Evolutionary conservation across 2,329 filamentous ascomycete species (phyloP).

Genomic region (Ophiostoma piceae): DNA sequence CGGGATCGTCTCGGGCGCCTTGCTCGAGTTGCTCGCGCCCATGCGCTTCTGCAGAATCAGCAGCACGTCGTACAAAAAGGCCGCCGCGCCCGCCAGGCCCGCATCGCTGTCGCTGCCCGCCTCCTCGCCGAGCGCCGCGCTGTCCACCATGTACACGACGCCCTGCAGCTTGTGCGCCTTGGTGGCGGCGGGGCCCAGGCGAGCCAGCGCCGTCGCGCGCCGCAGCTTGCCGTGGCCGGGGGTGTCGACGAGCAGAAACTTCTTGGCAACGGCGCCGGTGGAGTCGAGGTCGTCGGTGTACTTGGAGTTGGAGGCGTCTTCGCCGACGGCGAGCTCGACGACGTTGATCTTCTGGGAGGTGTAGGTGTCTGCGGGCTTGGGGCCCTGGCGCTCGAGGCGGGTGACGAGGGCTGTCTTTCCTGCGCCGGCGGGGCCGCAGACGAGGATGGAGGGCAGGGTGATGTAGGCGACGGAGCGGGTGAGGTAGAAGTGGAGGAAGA

Average conservation of each 20-base stretch:
- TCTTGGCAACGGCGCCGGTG: slow-evolving; percentile 53
- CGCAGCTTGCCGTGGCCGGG: slow-evolving; percentile 95
- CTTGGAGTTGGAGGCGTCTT: slow-evolving; percentile 40
- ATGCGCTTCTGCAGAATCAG: slow-evolving; percentile 69
- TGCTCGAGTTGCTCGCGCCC: slow-evolving; percentile 38
- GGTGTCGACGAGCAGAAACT: slow-evolving; percentile 77
- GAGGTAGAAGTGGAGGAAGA: slow-evolving; percentile 72
- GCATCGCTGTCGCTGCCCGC: slow-evolving; percentile 37
- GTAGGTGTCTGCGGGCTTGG: slow-evolving; percentile 44
- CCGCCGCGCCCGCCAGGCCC: slow-evolving; percentile 65
- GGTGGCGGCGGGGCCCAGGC: slow-evolving; percentile 35
- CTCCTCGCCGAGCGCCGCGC: slow-evolving; percentile 56
- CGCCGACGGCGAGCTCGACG: slow-evolving; percentile 52
- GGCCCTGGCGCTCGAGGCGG: slow-evolving; percentile 55
- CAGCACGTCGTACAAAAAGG: slow-evolving; percentile 86
- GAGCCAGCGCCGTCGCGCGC: slow-evolving; percentile 58
- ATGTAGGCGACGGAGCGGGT: slow-evolving; percentile 62
- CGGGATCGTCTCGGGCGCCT: slow-evolving; percentile 56
- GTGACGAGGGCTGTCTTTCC: slow-evolving; percentile 90
- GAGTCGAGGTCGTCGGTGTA: slow-evolving; percentile 54
- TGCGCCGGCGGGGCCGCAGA: slow-evolving; percentile 72
- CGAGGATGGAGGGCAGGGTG: slow-evolving; percentile 68
- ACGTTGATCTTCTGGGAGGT: slow-evolving; percentile 48
- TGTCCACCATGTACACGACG: slow-evolving; percentile 85
- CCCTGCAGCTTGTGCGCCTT: slow-evolving; percentile 52